Percentiles rank a stretch among this genome's conserved stretches.
phyloP scores from a whole-genome alignment of 2,329 filamentous ascomycete genomes.

The Xylariaceae sp. region DNA sequence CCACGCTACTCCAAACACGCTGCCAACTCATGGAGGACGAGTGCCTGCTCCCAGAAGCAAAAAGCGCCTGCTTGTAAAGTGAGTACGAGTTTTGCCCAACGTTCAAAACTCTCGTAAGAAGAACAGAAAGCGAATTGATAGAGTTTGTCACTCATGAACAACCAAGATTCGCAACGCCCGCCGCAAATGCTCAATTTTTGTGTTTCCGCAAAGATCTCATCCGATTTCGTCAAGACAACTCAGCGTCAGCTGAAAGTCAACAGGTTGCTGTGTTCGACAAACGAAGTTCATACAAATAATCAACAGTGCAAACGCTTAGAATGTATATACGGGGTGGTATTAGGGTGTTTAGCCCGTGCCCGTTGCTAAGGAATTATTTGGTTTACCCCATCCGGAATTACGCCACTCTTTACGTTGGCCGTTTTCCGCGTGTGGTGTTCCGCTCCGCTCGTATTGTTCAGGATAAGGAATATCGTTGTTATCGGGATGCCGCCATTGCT shows the following conservation, averaged over 20 bases:
- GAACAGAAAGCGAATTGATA: slow-evolving; percentile 28
- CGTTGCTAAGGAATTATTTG: slow-evolving; percentile 56
- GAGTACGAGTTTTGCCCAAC: slow-evolving; percentile 14
- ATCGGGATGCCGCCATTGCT: slow-evolving; percentile 56
- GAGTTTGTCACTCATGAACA: slow-evolving; percentile 18
- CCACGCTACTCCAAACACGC: slow-evolving; percentile 42
- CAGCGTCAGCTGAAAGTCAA: slow-evolving; percentile 26
- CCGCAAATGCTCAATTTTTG: slow-evolving; percentile 42
- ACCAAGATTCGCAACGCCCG: slow-evolving; percentile 42
- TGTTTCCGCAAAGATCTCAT: slow-evolving; percentile 39
- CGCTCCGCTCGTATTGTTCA: slow-evolving; percentile 55
- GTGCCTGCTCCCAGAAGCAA: slow-evolving; percentile 31
- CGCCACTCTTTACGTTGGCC: slow-evolving; percentile 62
- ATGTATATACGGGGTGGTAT: slow-evolving; percentile 35
- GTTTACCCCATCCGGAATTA: slow-evolving; percentile 62
- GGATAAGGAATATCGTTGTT: slow-evolving; percentile 54
- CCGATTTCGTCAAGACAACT: slow-evolving; percentile 38
- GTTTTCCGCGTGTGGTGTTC: slow-evolving; percentile 48
- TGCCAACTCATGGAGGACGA: slow-evolving; percentile 29
- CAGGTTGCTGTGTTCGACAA: slow-evolving; percentile 26
- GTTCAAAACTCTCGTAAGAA: slow-evolving; percentile 23
- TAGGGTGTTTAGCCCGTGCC: slow-evolving; percentile 48
- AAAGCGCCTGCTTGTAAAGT: slow-evolving; percentile 33
- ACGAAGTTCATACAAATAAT: slow-evolving; percentile 32
- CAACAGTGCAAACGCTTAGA: slow-evolving; percentile 30